phyloP scores from a whole-genome alignment of 306 rosid genomes.

The Albizia julibrissin region DNA sequence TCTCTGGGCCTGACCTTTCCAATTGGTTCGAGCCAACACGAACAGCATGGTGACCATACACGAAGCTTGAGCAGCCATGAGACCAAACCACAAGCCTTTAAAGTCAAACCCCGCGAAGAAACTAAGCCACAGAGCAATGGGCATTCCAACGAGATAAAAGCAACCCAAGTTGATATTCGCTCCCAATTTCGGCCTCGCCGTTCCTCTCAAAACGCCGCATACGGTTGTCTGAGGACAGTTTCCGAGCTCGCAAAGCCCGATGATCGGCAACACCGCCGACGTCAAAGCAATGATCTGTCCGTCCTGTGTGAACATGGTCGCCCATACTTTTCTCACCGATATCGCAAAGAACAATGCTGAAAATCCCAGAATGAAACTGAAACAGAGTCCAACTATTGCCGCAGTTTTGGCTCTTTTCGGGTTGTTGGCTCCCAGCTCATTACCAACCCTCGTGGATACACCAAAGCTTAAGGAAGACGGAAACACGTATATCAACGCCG shows the following conservation, averaged over 20 bases:
- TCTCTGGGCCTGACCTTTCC: constrained; percentile 67
- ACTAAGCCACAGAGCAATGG: constrained; percentile 71
- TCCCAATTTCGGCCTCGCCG: constrained; percentile 82
- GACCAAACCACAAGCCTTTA: constrained; percentile 83
- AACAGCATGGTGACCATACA: constrained; percentile 74
- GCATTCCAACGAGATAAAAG: constrained; percentile 91
- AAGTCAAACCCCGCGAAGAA: constrained; percentile 75
- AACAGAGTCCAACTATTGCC: constrained; percentile 64
- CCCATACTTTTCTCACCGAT: constrained; percentile 70
- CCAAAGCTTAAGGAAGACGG: constrained; percentile 88
- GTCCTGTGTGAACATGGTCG: constrained; percentile 76
- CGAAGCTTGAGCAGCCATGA: constrained; percentile 75
- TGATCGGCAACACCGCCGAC: constrained; percentile 67
- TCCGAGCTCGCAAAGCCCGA: constrained; percentile 87
- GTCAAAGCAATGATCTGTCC: constrained; percentile 67
- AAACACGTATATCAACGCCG: constrained; percentile 85
- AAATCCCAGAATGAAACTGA: constrained; percentile 62
- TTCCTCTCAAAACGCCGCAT: constrained; percentile 90
- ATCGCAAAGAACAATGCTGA: constrained; percentile 64
- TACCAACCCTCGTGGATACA: constrained; percentile 89
- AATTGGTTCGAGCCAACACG: constrained; percentile 66
- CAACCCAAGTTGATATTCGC: constrained; percentile 84
- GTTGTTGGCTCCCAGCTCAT: constrained; percentile 73
- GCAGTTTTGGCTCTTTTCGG: constrained; percentile 63
- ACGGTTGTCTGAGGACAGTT: constrained; percentile 91